Percentiles rank a stretch among this genome's conserved stretches.
These are phyloP conservation scores for Salvia rosmarinus DNA, from an alignment of 257 asterid genomes.

Conservation along the genomic window DNA sequence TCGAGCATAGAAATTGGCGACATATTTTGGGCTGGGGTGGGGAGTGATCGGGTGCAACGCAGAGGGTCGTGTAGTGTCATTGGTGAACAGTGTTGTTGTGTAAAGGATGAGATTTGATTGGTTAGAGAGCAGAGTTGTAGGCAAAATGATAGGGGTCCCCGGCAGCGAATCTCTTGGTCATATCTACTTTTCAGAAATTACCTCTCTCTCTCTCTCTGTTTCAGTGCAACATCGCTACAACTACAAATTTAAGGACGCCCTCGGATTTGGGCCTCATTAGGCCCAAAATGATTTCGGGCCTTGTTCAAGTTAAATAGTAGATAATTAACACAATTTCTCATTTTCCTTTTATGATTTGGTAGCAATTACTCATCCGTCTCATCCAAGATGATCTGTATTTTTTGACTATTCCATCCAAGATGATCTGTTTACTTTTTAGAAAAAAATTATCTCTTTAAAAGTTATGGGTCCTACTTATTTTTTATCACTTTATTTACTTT, in stretches of 20 bases:
- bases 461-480: too few species aligned
- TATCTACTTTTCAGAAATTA: constrained; percentile 51
- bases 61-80: constrained; percentile 30
- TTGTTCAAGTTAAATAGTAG: too few species aligned
- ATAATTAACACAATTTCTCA: not conserved
- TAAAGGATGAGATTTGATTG: constrained; percentile 45
- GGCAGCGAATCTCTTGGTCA: constrained; percentile 44
- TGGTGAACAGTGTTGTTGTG: constrained; percentile 30
- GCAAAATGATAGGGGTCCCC: constrained; percentile 33
- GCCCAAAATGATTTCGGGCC: constrained; percentile 25
- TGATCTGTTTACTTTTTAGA: too few species aligned
- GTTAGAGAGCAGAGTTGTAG: constrained; percentile 26
- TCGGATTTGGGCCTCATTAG: constrained; percentile 33
- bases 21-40: constrained; percentile 33
- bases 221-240: constrained; percentile 38
- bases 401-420: too few species aligned
- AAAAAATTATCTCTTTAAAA: too few species aligned
- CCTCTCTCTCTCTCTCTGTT: constrained; percentile 41
- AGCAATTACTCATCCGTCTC: too few species aligned
- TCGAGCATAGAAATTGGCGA: constrained; percentile 47
- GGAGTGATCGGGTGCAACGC: constrained; percentile 50
- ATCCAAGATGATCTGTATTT: too few species aligned
- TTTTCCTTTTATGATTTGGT: not conserved
- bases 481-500: too few species aligned
- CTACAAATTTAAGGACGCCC: constrained; percentile 33